Evolutionary conservation across 2,329 filamentous ascomycete genomes (phyloP).

Genomic region (Microcyclospora tardicrescens): DNA sequence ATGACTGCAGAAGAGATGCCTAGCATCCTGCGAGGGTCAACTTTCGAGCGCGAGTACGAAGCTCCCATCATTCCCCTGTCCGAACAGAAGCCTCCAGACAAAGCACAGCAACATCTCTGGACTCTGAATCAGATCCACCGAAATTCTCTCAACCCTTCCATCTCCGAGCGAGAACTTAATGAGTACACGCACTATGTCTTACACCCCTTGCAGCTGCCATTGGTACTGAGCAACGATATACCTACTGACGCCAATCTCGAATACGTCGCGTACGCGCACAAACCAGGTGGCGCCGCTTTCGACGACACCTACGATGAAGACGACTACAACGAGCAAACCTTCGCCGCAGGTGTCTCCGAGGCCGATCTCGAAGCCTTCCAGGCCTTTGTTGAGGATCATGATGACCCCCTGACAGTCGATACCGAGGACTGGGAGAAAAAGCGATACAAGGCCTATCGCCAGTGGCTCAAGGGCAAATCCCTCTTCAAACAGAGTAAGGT

Average conservation of each 20-base stretch:
- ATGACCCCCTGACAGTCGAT: conserved; percentile 76
- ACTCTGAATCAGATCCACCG: conserved; percentile 76
- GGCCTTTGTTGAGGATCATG: conserved; percentile 62
- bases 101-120: conserved; percentile 73
- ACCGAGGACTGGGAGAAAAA: conserved; percentile 84
- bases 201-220: conserved; percentile 76
- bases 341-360: conserved; percentile 11
- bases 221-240: conserved; percentile 60
- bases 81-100: conserved; percentile 42
- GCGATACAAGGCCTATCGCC: conserved; percentile 88
- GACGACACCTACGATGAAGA: conserved; percentile 12
- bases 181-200: conserved; percentile 84
- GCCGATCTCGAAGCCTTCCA: conserved; percentile 50
- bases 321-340: not conserved
- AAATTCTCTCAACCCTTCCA: conserved; percentile 73
- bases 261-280: conserved; percentile 69
- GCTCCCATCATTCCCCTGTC: not conserved
- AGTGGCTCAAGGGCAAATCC: conserved; percentile 90
- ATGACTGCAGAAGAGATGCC: conserved; percentile 19
- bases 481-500: conserved; percentile 74
- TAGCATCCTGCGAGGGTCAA: conserved; percentile 28
- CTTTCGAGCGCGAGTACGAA: conserved; percentile 1
- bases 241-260: conserved; percentile 48
- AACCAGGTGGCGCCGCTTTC: conserved; percentile 48
- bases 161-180: conserved; percentile 60